phyloP scores from a whole-genome alignment of 2,329 filamentous ascomycete species.

The Nothophoma quercina region DNA sequence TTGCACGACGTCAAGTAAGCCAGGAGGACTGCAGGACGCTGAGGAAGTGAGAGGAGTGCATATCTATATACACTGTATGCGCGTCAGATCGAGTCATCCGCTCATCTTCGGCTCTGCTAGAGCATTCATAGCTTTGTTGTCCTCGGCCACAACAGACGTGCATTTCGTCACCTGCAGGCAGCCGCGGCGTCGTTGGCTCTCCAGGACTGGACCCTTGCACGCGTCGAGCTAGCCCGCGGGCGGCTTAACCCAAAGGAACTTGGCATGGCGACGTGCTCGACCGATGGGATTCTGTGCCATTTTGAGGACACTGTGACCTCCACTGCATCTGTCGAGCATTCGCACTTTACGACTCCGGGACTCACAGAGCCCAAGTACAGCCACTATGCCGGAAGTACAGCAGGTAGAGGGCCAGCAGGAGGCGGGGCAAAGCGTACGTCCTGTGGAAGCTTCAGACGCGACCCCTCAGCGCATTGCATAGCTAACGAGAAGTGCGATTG shows the following conservation, averaged over 20 bases:
- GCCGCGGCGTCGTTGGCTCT: conserved; percentile 21
- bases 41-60: too few relatives aligned
- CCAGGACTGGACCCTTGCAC: conserved; percentile 26
- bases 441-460: not conserved
- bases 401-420: conserved; percentile 30
- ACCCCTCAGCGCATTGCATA: not conserved
- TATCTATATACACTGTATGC: not conserved
- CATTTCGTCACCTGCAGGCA: conserved; percentile 24
- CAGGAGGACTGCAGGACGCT: not conserved
- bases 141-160: not conserved
- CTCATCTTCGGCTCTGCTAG: not conserved
- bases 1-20: not conserved
- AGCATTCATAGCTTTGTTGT: conserved; percentile 17
- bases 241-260: too few relatives aligned
- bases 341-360: conserved; percentile 16
- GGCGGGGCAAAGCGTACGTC: conserved; percentile 35
- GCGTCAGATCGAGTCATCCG: not conserved
- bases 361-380: conserved; percentile 17
- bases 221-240: not conserved
- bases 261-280: conserved; percentile 1
- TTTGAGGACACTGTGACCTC: conserved; percentile 19
- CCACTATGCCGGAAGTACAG: conserved; percentile 44
- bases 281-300: not conserved
- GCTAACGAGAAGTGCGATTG: conserved; percentile 21
- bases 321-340: not conserved